Evolutionary conservation across 1,284 basidiomycete genomes (phyloP).

Genomic region (Anthracocystis walkeri): DNA sequence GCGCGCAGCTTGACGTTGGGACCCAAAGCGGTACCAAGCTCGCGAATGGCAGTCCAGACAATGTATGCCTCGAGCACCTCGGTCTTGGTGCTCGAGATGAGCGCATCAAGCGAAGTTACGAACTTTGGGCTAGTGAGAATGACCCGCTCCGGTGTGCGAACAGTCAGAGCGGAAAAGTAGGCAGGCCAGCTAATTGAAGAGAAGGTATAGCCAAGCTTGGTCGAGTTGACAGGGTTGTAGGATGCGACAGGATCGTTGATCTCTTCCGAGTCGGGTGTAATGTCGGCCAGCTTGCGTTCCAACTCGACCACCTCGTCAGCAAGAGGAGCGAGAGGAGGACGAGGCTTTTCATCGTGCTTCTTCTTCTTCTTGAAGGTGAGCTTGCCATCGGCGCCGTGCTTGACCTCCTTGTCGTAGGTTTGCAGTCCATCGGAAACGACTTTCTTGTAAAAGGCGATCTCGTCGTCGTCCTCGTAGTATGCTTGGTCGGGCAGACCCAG

Average conservation of each 20-base stretch:
- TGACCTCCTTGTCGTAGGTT: constrained; percentile 73
- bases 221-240: constrained; percentile 86
- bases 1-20: constrained; percentile 68
- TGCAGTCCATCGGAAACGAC: constrained; percentile 79
- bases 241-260: constrained; percentile 80
- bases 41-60: constrained; percentile 68
- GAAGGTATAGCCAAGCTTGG: constrained; percentile 73
- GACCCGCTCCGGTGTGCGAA: constrained; percentile 72
- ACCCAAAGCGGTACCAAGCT: constrained; percentile 56
- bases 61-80: constrained; percentile 89
- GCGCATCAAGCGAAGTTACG: constrained; percentile 76
- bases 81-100: constrained; percentile 78
- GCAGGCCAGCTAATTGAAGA: constrained; percentile 83
- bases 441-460: constrained; percentile 78
- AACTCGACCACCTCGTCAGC: constrained; percentile 82
- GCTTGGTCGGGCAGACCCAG: constrained; percentile 93
- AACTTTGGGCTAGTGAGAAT: constrained; percentile 89
- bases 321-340: constrained; percentile 73
- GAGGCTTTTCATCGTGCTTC: constrained; percentile 71
- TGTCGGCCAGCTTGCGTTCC: constrained; percentile 83
- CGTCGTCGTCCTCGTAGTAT: constrained; percentile 85
- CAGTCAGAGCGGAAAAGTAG: constrained; percentile 86
- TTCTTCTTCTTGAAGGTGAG: constrained; percentile 68
- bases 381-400: constrained; percentile 34
- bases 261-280: constrained; percentile 76